phyloP scores from a whole-genome alignment of 352 stramenopile genomes.

The Phytophthora sansomeana region DNA sequence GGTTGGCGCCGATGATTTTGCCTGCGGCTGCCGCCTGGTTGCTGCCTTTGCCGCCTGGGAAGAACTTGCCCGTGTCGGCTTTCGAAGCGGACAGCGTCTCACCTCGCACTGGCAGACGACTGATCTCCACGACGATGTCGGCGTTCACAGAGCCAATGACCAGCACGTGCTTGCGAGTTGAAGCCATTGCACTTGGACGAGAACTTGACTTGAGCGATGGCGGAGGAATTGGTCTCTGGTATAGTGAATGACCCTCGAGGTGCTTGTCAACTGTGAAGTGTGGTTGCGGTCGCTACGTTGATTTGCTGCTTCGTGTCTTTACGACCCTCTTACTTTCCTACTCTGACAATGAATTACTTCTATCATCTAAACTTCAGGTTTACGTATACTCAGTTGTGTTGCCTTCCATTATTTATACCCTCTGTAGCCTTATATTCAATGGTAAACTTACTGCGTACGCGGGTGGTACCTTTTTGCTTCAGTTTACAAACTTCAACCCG shows the following conservation, averaged over 20 bases:
- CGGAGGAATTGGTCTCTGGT: slow-evolving; percentile 13
- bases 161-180: slow-evolving; percentile 51
- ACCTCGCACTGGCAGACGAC: slow-evolving; percentile 67
- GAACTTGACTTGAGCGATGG: not conserved
- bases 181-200: slow-evolving; percentile 26
- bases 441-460: not conserved
- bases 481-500: slow-evolving; percentile 23
- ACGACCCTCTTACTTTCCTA: not conserved
- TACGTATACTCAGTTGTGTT: not conserved
- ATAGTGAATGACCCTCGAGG: slow-evolving; percentile 5
- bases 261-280: slow-evolving; percentile 7
- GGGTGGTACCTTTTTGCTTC: slow-evolving; percentile 9
- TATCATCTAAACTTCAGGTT: not conserved
- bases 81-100: slow-evolving; percentile 71
- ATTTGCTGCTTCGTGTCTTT: slow-evolving; percentile 14
- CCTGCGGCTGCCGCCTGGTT: slow-evolving; percentile 79
- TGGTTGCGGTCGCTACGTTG: slow-evolving; percentile 34
- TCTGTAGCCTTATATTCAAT: not conserved
- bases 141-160: slow-evolving; percentile 88
- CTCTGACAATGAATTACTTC: not conserved
- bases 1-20: slow-evolving; percentile 43
- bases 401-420: not conserved
- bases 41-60: slow-evolving; percentile 79
- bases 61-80: slow-evolving; percentile 67
- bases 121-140: slow-evolving; percentile 81